These are phyloP conservation scores for Skeletonema menzelii DNA, from an alignment of 108 stramenopile genomes.

Conservation along the genomic window DNA sequence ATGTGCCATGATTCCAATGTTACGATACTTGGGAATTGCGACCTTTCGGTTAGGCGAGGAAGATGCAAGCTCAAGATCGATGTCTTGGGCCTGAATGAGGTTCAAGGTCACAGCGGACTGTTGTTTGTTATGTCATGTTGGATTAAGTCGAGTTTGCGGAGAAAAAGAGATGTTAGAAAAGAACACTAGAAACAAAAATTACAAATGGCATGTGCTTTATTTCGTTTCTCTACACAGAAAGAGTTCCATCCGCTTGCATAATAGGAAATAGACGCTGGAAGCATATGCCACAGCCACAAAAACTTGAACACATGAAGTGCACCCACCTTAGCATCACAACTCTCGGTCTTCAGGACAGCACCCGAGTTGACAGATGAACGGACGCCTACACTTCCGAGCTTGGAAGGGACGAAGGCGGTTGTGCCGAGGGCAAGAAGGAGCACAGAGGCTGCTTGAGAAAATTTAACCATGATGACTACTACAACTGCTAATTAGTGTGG, in stretches of 20 bases:
- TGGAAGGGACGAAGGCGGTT: slow-evolving; percentile 41
- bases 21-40: slow-evolving; percentile 89
- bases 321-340: slow-evolving; percentile 10
- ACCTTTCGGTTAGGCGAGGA: slow-evolving; percentile 76
- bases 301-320: background rate
- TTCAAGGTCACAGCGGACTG: slow-evolving; percentile 16
- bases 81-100: slow-evolving; percentile 47
- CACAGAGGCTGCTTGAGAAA: slow-evolving; percentile 31
- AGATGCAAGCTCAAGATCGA: slow-evolving; percentile 70
- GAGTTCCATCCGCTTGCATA: background rate
- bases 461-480: slow-evolving; percentile 21
- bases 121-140: background rate
- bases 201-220: background rate
- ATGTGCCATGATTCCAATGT: slow-evolving; percentile 99
- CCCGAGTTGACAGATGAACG: background rate
- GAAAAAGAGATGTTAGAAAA: background rate
- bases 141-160: background rate
- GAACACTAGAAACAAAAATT: background rate
- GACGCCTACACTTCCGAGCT: background rate
- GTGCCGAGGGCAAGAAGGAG: slow-evolving; percentile 23
- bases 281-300: background rate
- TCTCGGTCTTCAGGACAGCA: background rate
- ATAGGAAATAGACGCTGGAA: too few species aligned
- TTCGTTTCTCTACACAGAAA: background rate
- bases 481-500: background rate